phyloP scores from a whole-genome alignment of 441 rosid genomes.

The Erodium trifolium region DNA sequence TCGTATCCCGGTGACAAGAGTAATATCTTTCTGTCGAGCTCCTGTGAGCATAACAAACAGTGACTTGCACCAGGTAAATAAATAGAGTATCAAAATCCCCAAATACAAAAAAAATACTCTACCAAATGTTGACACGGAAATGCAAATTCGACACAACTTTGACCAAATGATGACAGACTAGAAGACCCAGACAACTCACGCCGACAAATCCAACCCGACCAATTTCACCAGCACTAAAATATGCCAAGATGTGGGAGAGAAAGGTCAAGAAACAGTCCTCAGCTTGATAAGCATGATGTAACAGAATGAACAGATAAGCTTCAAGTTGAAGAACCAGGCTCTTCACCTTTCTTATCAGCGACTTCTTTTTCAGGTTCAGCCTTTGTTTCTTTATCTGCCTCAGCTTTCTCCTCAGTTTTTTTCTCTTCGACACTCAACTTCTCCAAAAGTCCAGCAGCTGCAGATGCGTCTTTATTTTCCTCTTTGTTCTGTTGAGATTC shows the following conservation, averaged over 20 bases:
- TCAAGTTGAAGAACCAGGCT: conserved; percentile 40
- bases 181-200: conserved; percentile 28
- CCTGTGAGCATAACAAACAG: conserved; percentile 1
- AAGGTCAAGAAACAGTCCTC: conserved; percentile 16
- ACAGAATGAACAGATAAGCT: conserved; percentile 5
- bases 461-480: conserved; percentile 59
- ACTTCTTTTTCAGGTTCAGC: conserved; percentile 16
- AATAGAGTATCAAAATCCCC: not conserved
- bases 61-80: not conserved
- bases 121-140: conserved; percentile 13
- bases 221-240: conserved; percentile 20
- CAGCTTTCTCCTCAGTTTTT: conserved; percentile 35
- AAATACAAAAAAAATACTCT: not conserved
- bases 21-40: conserved; percentile 1
- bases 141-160: conserved; percentile 19
- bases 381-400: conserved; percentile 28
- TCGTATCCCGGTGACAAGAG: not conserved
- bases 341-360: conserved; percentile 40
- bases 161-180: conserved; percentile 27
- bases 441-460: conserved; percentile 58
- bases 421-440: conserved; percentile 64
- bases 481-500: conserved; percentile 50
- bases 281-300: conserved; percentile 15
- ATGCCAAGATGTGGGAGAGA: conserved; percentile 16
- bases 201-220: conserved; percentile 20